These are phyloP conservation scores for Fusarium sp. DNA, from an alignment of 2,329 filamentous ascomycete genomes.

Conservation along the genomic window DNA sequence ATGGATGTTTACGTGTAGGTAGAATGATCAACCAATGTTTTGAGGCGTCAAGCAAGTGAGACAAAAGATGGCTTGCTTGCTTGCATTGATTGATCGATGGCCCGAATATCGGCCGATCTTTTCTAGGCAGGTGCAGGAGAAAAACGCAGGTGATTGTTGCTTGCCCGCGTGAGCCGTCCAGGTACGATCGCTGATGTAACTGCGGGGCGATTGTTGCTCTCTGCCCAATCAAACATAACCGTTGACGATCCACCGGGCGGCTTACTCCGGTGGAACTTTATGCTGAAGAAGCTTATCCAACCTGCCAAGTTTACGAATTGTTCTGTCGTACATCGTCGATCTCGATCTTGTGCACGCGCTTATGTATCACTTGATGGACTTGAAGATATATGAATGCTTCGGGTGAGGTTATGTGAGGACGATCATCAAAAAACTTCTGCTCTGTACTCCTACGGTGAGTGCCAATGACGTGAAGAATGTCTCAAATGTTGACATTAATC, in stretches of 20 bases:
- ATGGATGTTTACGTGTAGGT: not conserved
- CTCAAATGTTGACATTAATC: no score
- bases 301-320: slow-evolving; percentile 2
- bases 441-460: not conserved
- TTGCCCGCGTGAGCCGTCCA: slow-evolving; percentile 32
- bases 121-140: slow-evolving; percentile 15
- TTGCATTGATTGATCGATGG: not conserved
- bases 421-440: no score
- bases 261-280: slow-evolving; percentile 24
- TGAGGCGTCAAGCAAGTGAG: slow-evolving; percentile 3
- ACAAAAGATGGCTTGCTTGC: slow-evolving; percentile 17
- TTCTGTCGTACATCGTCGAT: not conserved
- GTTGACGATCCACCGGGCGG: slow-evolving; percentile 6
- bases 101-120: slow-evolving; percentile 29
- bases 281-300: slow-evolving; percentile 20
- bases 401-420: not conserved
- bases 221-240: not conserved
- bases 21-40: no score
- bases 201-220: not conserved
- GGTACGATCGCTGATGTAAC: slow-evolving; percentile 25
- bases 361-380: not conserved
- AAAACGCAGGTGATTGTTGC: slow-evolving; percentile 29
- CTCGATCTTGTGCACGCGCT: not conserved
- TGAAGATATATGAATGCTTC: not conserved
- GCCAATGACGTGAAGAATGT: no score